Conservation (phyloP, 2,329 filamentous ascomycete genomes). For the Microdochium bolleyi region DNA sequence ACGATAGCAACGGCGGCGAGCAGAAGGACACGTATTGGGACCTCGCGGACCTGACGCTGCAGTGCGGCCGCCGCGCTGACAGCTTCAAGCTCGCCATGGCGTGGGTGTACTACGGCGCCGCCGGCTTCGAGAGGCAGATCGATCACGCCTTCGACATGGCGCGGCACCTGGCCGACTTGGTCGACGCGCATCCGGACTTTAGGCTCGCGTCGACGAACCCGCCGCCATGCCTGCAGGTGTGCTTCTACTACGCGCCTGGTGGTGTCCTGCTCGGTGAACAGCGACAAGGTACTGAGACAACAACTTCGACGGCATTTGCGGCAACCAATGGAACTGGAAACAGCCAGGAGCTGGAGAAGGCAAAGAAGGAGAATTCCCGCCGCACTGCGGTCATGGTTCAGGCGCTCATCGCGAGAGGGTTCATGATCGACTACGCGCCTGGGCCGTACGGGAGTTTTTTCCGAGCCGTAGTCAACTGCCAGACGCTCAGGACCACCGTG, state of each 20-base stretch:
- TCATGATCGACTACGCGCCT: conserved; percentile 56
- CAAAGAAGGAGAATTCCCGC: conserved; percentile 36
- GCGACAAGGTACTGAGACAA: conserved; percentile 20
- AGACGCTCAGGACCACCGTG: conserved; percentile 43
- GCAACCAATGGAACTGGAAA: background rate
- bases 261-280: background rate
- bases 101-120: conserved; percentile 81
- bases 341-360: conserved; percentile 23
- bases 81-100: conserved; percentile 78
- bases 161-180: conserved; percentile 52
- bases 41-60: conserved; percentile 83
- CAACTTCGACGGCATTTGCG: conserved; percentile 3
- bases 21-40: conserved; percentile 62
- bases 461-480: conserved; percentile 50
- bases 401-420: conserved; percentile 40
- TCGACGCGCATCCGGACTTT: conserved; percentile 53
- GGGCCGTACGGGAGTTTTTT: conserved; percentile 48
- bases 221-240: conserved; percentile 85
- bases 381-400: conserved; percentile 40
- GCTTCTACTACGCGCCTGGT: conserved; percentile 74
- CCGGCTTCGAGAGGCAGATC: conserved; percentile 63
- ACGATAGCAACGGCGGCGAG: conserved; percentile 3
- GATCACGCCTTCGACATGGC: conserved; percentile 69
- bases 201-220: conserved; percentile 66
- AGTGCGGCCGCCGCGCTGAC: conserved; percentile 85